phyloP scores from a whole-genome alignment of 805 yeast genomes.

The Priceomyces haplophilus region DNA sequence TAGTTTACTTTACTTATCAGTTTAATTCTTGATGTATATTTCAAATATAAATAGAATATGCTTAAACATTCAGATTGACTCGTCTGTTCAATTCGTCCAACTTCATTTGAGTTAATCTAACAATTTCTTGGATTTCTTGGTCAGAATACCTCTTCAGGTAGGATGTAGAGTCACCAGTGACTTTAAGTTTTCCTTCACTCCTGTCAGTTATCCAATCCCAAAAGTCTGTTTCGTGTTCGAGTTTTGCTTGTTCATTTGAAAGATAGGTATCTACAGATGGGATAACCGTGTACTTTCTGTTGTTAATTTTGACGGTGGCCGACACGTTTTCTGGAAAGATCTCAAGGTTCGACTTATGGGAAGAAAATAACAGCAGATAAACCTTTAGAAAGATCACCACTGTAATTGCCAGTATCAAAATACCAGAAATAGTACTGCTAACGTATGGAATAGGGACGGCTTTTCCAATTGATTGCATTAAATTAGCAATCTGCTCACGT shows the following conservation, averaged over 20 bases:
- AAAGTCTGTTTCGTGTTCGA: slow-evolving; percentile 54
- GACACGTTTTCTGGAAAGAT: slow-evolving; percentile 4
- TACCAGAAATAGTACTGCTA: slow-evolving; percentile 21
- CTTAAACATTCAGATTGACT: neutral
- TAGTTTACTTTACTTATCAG: no score
- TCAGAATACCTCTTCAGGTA: slow-evolving; percentile 18
- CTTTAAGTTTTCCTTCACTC: slow-evolving; percentile 18
- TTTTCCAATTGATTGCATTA: slow-evolving; percentile 24
- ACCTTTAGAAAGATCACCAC: neutral
- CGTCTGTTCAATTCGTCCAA: slow-evolving; percentile 29
- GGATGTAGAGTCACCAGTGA: slow-evolving; percentile 1
- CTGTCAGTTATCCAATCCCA: slow-evolving; percentile 69
- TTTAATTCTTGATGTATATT: neutral
- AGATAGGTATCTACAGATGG: slow-evolving; percentile 40
- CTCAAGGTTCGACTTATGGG: slow-evolving; percentile 6
- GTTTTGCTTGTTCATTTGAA: slow-evolving; percentile 20
- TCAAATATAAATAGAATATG: neutral
- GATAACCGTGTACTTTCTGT: slow-evolving; percentile 34
- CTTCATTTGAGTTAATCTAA: slow-evolving; percentile 42
- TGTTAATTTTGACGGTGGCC: slow-evolving; percentile 24
- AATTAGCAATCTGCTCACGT: slow-evolving; percentile 16
- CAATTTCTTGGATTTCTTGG: slow-evolving; percentile 48
- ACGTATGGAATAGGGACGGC: slow-evolving; percentile 27
- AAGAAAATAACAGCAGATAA: slow-evolving; percentile 7
- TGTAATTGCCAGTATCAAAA: slow-evolving; percentile 11